Evolutionary conservation across 2,329 filamentous ascomycete genomes (phyloP), one percentile per base, ranked within the genome.

Genomic region (Simplicillium sp.): DNA sequence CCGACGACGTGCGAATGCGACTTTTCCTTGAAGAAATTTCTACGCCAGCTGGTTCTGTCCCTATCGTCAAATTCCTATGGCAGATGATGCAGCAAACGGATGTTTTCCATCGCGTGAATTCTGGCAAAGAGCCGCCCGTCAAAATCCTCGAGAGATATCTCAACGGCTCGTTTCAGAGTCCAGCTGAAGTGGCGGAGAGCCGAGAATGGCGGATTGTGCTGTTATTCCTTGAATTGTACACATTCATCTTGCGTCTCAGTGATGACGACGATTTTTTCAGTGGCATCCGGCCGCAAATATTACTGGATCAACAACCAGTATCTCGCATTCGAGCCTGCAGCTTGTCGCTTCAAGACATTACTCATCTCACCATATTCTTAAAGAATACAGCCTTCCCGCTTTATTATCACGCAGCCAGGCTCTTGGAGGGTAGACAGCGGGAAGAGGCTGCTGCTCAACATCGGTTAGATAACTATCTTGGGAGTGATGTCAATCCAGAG

Each of bases 181-280:
- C 45, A 4, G 46, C 44, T 3, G 48, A 47, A 15, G 48, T 44
- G 3, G 36, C 46, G 2, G 61, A 63, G 37, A 58, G 62, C 31
- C 56, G 61, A 49, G 87, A 97, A 55, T 98, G 92, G 92, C 81
- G 84, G 14, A 81, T 92, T 1, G 77, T 95, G 34, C 68, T 97
- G 0, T 73, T 98, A 1, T 97, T 98, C 55, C 71, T 98, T 6
- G 92, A 98, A 53, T 73, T 98, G 1, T 98, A 96, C 57, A 87
- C 84, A 2, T 97, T 97, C 56, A 79, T 96, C 3, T 68, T 97
- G 11, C 84, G 92, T 50, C 78, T 97, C 29, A 94, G 90, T 57
- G 92, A 98, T 50, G 92, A 98, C 48, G 90, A 97, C 49, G 92
- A 98, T 52, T 98, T 98, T 56, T 84, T 94, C 46, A 75, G 78